phyloP scores from a whole-genome alignment of 495 filamentous ascomycete genomes.

The Aspergillus sclerotioniger region DNA sequence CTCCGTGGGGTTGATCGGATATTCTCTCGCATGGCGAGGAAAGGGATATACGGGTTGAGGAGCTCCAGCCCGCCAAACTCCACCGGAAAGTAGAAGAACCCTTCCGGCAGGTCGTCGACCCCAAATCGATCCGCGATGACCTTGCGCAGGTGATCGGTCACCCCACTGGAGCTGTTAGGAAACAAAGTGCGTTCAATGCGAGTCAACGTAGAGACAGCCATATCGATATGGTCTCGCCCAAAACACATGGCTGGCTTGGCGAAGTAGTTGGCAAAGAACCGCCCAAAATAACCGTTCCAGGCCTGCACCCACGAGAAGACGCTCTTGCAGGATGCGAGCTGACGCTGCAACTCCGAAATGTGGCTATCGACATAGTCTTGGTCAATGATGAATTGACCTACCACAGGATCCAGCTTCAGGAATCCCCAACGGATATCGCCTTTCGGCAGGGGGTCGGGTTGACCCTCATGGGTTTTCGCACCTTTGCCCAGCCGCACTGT shows the following conservation, averaged over 20 bases:
- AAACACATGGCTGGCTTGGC: conserved; percentile 64
- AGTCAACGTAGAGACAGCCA: conserved; percentile 57
- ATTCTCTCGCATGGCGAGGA: conserved; percentile 52
- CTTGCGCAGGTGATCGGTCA: conserved; percentile 57
- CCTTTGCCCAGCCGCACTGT: conserved; percentile 40
- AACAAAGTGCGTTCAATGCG: conserved; percentile 60
- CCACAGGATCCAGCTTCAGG: conserved; percentile 52
- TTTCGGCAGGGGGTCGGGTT: conserved; percentile 33
- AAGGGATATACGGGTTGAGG: conserved; percentile 54
- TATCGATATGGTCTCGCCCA: conserved; percentile 61
- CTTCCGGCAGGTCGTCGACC: conserved; percentile 58
- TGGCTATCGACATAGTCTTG: conserved; percentile 60
- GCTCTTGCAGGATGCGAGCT: conserved; percentile 55
- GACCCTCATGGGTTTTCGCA: not conserved
- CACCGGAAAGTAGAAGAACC: conserved; percentile 65
- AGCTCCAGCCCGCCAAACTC: conserved; percentile 59
- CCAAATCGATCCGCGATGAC: conserved; percentile 54
- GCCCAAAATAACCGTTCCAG: conserved; percentile 63
- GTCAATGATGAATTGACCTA: conserved; percentile 61
- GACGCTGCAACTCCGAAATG: conserved; percentile 56
- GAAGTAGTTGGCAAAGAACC: conserved; percentile 67
- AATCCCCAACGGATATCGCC: conserved; percentile 69
- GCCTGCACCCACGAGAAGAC: conserved; percentile 63
- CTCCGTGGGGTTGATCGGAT: conserved; percentile 47
- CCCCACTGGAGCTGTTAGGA: conserved; percentile 37